Conservation (phyloP, 352 stramenopile genomes). For the Globisporangium cystogenes region DNA sequence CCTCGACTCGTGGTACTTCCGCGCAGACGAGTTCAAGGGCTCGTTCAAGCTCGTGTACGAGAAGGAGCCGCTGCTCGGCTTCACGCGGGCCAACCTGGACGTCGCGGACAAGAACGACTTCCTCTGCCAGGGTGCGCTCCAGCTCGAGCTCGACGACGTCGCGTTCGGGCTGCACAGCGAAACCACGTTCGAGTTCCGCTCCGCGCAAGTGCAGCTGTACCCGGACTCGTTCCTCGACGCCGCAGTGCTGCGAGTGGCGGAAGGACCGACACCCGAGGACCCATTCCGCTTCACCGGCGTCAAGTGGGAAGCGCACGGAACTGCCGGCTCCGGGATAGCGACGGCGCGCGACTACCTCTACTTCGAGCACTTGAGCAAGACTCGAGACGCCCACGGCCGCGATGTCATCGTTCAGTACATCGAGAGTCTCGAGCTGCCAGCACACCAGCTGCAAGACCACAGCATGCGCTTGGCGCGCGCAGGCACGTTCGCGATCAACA, state of each 20-base stretch:
- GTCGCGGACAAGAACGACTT: constrained; percentile 24
- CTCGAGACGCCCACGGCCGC: constrained; percentile 23
- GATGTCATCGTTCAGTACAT: constrained; percentile 20
- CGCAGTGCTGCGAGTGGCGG: constrained; percentile 31
- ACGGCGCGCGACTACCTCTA: constrained; percentile 35
- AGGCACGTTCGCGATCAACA: constrained; percentile 10
- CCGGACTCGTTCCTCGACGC: constrained; percentile 40
- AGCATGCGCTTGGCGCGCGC: constrained; percentile 16
- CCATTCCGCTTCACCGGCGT: constrained; percentile 44
- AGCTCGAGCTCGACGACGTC: constrained; percentile 34
- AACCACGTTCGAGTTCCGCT: constrained; percentile 29
- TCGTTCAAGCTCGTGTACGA: constrained; percentile 26
- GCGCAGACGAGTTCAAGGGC: constrained; percentile 24
- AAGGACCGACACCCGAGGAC: constrained; percentile 21
- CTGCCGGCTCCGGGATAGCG: constrained; percentile 7
- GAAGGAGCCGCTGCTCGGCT: constrained; percentile 23
- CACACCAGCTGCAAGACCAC: constrained; percentile 29
- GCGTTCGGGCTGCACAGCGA: constrained; percentile 24
- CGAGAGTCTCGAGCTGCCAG: constrained; percentile 10
- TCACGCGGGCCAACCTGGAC: constrained; percentile 15
- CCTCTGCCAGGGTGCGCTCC: constrained; percentile 25
- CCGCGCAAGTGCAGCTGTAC: constrained; percentile 34
- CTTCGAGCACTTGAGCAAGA: constrained; percentile 31
- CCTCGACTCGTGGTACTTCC: constrained; percentile 38
- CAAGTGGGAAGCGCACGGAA: constrained; percentile 33